Conservation (phyloP, 345 rosid species). For the Sonneratia alba region DNA sequence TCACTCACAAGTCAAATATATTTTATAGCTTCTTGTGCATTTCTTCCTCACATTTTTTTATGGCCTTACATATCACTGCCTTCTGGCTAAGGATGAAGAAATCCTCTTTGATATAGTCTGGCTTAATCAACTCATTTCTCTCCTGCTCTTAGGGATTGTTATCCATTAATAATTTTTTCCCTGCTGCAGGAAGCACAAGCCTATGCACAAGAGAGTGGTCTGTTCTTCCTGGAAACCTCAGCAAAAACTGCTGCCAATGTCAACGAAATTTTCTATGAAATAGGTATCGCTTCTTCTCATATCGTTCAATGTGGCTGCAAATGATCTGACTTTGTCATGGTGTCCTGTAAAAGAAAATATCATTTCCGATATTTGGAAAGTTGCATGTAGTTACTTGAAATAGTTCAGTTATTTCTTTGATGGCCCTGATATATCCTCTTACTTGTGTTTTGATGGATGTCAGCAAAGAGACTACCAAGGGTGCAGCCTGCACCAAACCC, state of each 20-base stretch:
- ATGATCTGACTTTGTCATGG: background rate
- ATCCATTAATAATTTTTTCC: background rate
- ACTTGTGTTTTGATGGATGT: background rate
- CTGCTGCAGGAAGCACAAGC: constrained; percentile 67
- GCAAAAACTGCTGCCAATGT: constrained; percentile 91
- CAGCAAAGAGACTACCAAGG: constrained; percentile 80
- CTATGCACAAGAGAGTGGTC: constrained; percentile 78
- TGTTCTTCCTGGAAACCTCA: constrained; percentile 96
- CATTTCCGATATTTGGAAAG: no score
- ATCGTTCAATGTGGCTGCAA: background rate
- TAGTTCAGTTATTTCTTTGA: background rate
- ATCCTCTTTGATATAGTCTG: background rate
- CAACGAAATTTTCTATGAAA: constrained; percentile 81
- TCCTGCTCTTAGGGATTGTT: background rate
- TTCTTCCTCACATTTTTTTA: background rate
- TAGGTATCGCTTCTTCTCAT: constrained; percentile 33
- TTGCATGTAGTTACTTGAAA: no score
- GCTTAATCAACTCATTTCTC: background rate
- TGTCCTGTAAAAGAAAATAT: background rate
- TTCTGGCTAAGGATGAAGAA: background rate
- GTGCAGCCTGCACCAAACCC: constrained; percentile 82
- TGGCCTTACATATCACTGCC: background rate
- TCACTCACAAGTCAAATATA: background rate
- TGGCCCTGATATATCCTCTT: background rate
- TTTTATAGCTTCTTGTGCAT: background rate